Conservation (phyloP, 192 early-diverging fungal genomes). For the Coemansia sp. region DNA sequence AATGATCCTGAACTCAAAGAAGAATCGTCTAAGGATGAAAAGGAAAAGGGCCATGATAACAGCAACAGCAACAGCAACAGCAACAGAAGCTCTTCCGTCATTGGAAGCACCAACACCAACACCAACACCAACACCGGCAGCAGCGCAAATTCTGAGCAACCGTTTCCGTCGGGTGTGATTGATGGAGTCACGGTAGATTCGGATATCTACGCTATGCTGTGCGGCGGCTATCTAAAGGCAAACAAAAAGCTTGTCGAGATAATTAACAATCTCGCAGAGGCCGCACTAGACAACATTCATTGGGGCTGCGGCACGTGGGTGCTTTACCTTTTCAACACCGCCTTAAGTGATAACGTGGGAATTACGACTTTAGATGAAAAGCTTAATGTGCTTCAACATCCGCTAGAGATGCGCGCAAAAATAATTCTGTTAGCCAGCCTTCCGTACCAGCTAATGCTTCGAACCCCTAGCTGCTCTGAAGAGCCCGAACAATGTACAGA, state of each 20-base stretch:
- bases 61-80: too few relatives aligned
- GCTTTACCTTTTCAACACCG: constrained; percentile 10
- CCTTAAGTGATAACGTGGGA: background rate
- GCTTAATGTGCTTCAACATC: background rate
- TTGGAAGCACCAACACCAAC: too few relatives aligned
- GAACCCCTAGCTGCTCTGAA: too few relatives aligned
- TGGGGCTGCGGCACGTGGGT: constrained; percentile 27
- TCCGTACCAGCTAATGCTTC: constrained; percentile 16
- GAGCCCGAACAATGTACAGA: too few relatives aligned
- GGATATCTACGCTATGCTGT: background rate
- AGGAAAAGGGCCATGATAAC: too few relatives aligned
- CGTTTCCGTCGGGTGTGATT: background rate
- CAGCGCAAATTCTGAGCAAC: background rate
- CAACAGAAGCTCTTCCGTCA: too few relatives aligned
- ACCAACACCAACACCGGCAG: too few relatives aligned
- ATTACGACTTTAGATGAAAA: fast-evolving
- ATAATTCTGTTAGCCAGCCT: constrained; percentile 9
- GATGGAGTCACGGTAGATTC: background rate
- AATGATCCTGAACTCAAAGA: background rate
- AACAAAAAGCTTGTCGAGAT: background rate
- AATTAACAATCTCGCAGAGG: background rate
- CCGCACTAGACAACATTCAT: constrained; percentile 12
- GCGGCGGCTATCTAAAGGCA: background rate
- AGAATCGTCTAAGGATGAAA: too few relatives aligned
- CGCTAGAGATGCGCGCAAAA: background rate